These are phyloP conservation scores for Aspergillus kassunensis DNA, from an alignment of 495 filamentous ascomycete genomes.

Conservation along the genomic window DNA sequence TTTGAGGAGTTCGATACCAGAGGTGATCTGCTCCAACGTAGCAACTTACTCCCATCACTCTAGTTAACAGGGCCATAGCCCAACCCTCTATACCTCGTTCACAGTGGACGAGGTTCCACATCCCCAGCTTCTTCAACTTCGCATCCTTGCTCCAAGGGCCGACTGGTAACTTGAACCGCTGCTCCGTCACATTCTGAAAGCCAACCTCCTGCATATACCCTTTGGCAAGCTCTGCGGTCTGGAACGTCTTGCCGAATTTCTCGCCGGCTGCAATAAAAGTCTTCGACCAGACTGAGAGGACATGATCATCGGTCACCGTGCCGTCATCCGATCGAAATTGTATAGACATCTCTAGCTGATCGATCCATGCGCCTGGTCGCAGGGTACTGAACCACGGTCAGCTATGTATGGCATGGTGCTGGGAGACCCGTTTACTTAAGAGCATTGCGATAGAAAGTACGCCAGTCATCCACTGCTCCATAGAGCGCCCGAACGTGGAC, in stretches of 20 bases:
- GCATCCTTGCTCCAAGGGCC: slow-evolving; percentile 63
- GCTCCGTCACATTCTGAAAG: slow-evolving; percentile 57
- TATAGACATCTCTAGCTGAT: slow-evolving; percentile 54
- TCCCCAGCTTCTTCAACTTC: slow-evolving; percentile 59
- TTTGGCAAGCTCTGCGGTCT: slow-evolving; percentile 38
- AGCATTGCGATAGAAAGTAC: slow-evolving; percentile 34
- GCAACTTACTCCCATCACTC: slow-evolving; percentile 44
- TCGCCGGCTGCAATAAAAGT: slow-evolving; percentile 50
- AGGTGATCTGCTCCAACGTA: too few species aligned
- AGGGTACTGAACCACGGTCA: slow-evolving; percentile 29
- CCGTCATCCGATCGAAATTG: slow-evolving; percentile 47
- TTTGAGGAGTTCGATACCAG: not conserved
- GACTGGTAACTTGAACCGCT: slow-evolving; percentile 57
- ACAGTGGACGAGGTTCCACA: slow-evolving; percentile 57
- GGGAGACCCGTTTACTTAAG: slow-evolving; percentile 23
- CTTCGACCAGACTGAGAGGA: slow-evolving; percentile 46
- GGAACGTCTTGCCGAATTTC: slow-evolving; percentile 45
- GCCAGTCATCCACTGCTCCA: slow-evolving; percentile 59
- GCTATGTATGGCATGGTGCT: not conserved
- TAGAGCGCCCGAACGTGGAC: slow-evolving; percentile 58
- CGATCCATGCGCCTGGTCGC: slow-evolving; percentile 63
- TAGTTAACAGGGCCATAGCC: slow-evolving; percentile 55
- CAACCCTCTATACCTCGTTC: slow-evolving; percentile 56
- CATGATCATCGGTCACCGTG: slow-evolving; percentile 46
- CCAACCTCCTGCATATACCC: slow-evolving; percentile 42